Base-by-base conservation (phyloP, 345 rosid genomes). In the Eucalyptus regnans region DNA sequence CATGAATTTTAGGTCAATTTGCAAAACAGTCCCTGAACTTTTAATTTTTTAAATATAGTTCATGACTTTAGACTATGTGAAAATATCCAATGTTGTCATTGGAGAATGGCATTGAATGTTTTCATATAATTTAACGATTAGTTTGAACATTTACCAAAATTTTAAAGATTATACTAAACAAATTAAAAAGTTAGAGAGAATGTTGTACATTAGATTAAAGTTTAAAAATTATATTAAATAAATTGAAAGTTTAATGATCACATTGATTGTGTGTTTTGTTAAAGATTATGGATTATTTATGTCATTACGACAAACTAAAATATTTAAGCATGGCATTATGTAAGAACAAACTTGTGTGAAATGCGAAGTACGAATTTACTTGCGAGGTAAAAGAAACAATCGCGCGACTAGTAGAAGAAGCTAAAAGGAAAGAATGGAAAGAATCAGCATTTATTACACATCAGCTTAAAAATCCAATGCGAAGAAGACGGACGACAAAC, bases 121-220 rank as follows among this genome's bases (percentile, higher is more conserved):
- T 56, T 56, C 0, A 56, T 56, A 2, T 56, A 56, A 1, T 56
- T 56, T 56, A 56, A 56, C 4, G 56, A 51, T 3, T 54, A 54
- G 4, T 54, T 18, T 54, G 10, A 54, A 20, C 25, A 7, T 20
- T 54, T 20, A 54, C 20, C 1, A 3, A 54, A 54, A 22, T 2
- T 54, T 22, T 7, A 52, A 1, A 4, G 10, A 51, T 16, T 0
- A 51, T 1, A 2, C 5, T 51, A 16, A 51, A 51, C 3, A 15
- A 50, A 52, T 52, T 18, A 18, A 52, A 52, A 52, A 1, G 7
- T 52, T 52, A 52, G 0, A 0, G 10, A 56, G 0, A 4, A 22
- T 0, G 8, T 54, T 54, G 0, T 22, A 8, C 0, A 4, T 56
- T 56, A 1, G 0, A 0, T 56, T 56, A 0, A 56, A 56, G 4